Evolutionary conservation across 2,329 filamentous ascomycete species (phyloP).

Genomic region (Pseudogymnoascus sp.): DNA sequence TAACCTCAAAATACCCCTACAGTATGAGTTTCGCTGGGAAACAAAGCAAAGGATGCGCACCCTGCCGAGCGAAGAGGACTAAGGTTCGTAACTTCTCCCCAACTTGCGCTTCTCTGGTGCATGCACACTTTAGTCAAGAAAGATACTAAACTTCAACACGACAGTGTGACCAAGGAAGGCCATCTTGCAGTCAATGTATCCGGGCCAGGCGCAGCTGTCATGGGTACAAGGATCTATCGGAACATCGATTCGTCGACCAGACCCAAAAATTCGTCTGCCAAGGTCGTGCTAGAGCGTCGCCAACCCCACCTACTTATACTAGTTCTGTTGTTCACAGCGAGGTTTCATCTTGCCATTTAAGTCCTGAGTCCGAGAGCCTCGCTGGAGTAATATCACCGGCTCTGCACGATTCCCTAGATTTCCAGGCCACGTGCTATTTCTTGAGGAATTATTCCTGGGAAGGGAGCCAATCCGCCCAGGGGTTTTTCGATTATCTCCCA

Average conservation of each 20-base stretch:
- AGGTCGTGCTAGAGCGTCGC: background rate
- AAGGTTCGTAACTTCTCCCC: conserved; percentile 21
- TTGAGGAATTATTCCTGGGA: conserved; percentile 24
- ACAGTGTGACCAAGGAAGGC: background rate
- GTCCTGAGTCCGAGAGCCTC: background rate
- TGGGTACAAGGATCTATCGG: background rate
- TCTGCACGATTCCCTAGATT: background rate
- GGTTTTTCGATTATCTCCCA: conserved; percentile 20
- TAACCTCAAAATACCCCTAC: background rate
- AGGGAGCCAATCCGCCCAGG: conserved; percentile 12
- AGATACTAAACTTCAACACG: background rate
- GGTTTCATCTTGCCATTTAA: background rate
- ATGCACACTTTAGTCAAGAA: background rate
- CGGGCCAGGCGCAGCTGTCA: conserved; percentile 5
- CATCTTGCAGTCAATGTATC: background rate
- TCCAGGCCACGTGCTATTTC: conserved; percentile 23
- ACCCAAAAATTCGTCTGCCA: background rate
- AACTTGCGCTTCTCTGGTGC: background rate
- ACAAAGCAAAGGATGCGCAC: conserved; percentile 37
- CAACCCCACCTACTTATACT: background rate
- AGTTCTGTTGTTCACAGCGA: background rate
- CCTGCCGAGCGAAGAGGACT: conserved; percentile 37
- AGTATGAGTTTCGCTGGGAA: conserved; percentile 37
- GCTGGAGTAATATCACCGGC: background rate
- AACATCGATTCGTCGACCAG: background rate